Percentiles rank a stretch among this genome's conserved stretches.
phyloP scores from a whole-genome alignment of 208 protist genomes.

The Strigomonas culicis region DNA sequence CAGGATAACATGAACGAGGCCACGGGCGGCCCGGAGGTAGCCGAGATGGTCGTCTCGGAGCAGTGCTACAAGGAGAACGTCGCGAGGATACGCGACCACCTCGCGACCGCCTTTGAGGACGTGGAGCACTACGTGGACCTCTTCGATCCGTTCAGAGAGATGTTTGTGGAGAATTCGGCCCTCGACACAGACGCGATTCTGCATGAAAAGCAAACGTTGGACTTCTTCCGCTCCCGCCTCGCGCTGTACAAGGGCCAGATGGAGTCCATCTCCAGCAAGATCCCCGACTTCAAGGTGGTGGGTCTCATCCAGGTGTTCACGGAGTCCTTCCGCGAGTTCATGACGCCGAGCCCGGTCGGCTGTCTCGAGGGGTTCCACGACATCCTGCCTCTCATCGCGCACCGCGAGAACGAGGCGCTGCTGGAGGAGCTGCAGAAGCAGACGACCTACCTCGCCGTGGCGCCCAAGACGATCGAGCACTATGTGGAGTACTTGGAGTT shows the following conservation, averaged over 20 bases:
- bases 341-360: slow-evolving; percentile 84
- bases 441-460: slow-evolving; percentile 71
- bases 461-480: slow-evolving; percentile 90
- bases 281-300: slow-evolving; percentile 80
- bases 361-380: slow-evolving; percentile 88
- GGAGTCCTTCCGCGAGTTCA: slow-evolving; percentile 82
- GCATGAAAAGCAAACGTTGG: slow-evolving; percentile 53
- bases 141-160: slow-evolving; percentile 85
- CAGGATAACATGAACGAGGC: slow-evolving; percentile 58
- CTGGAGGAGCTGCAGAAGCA: slow-evolving; percentile 82
- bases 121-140: slow-evolving; percentile 77
- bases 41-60: slow-evolving; percentile 89
- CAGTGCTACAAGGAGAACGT: slow-evolving; percentile 83
- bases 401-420: slow-evolving; percentile 82
- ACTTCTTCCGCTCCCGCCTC: slow-evolving; percentile 89
- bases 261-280: slow-evolving; percentile 82
- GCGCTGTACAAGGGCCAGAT: slow-evolving; percentile 82
- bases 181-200: slow-evolving; percentile 65
- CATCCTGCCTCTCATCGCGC: slow-evolving; percentile 90
- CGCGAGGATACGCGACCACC: slow-evolving; percentile 55
- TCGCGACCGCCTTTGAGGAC: slow-evolving; percentile 65
- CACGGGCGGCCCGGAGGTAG: slow-evolving; percentile 80
- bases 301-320: slow-evolving; percentile 87
- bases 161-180: slow-evolving; percentile 82
- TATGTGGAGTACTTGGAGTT: slow-evolving; percentile 90